Conservation (phyloP, 1,284 basidiomycete species). For the Erythrobasidium hasegawianum region DNA sequence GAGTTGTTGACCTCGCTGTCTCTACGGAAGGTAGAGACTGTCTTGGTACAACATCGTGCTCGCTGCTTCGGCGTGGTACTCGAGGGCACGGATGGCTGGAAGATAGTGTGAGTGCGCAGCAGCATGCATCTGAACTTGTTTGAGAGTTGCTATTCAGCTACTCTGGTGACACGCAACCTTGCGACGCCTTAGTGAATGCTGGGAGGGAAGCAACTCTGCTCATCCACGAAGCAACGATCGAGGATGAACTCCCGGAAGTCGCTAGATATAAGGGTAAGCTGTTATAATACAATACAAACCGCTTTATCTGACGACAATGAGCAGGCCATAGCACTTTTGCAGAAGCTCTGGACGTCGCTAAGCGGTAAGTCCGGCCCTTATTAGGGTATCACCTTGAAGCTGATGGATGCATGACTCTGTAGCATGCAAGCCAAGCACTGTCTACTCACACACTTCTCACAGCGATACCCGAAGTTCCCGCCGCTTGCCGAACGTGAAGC, state of each 20-base stretch:
- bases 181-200: constrained; percentile 62
- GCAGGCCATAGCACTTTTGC: constrained; percentile 78
- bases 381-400: no score
- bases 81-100: constrained; percentile 69
- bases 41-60: constrained; percentile 64
- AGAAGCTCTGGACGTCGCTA: constrained; percentile 75
- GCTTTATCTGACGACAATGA: background rate
- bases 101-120: constrained; percentile 61
- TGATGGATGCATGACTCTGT: no score
- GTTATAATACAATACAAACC: background rate
- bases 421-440: constrained; percentile 80
- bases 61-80: constrained; percentile 67
- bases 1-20: constrained; percentile 24
- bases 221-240: constrained; percentile 92
- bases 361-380: constrained; percentile 60
- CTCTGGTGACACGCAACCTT: constrained; percentile 85
- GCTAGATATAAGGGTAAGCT: constrained; percentile 60
- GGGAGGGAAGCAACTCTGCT: constrained; percentile 71
- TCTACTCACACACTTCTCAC: constrained; percentile 91
- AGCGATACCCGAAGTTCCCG: constrained; percentile 84
- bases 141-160: constrained; percentile 49
- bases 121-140: background rate
- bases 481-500: constrained; percentile 30
- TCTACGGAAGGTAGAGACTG: constrained; percentile 55
- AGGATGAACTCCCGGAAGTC: constrained; percentile 63